Percentiles rank a stretch among this genome's conserved stretches.
Evolutionary conservation across 768 basidiomycete species (phyloP).

Genomic region (Russula brevipes): DNA sequence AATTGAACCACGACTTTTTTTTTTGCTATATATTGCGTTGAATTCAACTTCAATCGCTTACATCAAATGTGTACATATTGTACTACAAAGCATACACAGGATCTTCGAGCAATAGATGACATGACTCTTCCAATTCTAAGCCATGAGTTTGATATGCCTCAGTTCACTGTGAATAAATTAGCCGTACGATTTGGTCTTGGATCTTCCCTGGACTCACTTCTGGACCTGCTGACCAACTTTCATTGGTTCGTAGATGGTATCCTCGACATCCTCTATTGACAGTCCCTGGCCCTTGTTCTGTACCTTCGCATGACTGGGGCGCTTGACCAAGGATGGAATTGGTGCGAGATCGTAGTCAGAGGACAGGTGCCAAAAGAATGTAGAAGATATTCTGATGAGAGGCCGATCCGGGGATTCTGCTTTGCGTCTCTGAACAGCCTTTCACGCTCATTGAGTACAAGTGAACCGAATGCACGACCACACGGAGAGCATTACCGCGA

Average conservation of each 20-base stretch:
- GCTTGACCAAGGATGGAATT: slow-evolving; percentile 48
- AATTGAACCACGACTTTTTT: neutral
- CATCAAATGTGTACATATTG: slow-evolving; percentile 1
- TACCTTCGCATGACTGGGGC: slow-evolving; percentile 43
- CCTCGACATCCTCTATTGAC: slow-evolving; percentile 38
- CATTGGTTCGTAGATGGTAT: slow-evolving; percentile 57
- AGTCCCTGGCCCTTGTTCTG: slow-evolving; percentile 36
- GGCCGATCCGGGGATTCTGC: slow-evolving; percentile 66
- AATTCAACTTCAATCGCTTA: slow-evolving; percentile 37
- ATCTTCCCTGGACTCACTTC: slow-evolving; percentile 44
- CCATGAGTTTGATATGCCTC: slow-evolving; percentile 76
- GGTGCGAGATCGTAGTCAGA: slow-evolving; percentile 77
- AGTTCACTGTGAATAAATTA: slow-evolving; percentile 51
- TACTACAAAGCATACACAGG: neutral
- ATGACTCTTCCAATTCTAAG: slow-evolving; percentile 34
- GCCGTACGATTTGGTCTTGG: neutral
- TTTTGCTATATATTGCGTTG: slow-evolving; percentile 12
- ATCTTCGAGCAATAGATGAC: neutral
- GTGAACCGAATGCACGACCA: neutral
- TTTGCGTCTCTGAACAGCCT: slow-evolving; percentile 64
- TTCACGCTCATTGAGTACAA: slow-evolving; percentile 1
- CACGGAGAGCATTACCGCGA: slow-evolving; percentile 43
- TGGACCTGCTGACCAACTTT: slow-evolving; percentile 88
- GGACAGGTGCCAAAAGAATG: slow-evolving; percentile 92
- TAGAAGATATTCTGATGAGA: slow-evolving; percentile 90